phyloP scores from a whole-genome alignment of 2,329 filamentous ascomycete species.

The Aspergillus jensenii region DNA sequence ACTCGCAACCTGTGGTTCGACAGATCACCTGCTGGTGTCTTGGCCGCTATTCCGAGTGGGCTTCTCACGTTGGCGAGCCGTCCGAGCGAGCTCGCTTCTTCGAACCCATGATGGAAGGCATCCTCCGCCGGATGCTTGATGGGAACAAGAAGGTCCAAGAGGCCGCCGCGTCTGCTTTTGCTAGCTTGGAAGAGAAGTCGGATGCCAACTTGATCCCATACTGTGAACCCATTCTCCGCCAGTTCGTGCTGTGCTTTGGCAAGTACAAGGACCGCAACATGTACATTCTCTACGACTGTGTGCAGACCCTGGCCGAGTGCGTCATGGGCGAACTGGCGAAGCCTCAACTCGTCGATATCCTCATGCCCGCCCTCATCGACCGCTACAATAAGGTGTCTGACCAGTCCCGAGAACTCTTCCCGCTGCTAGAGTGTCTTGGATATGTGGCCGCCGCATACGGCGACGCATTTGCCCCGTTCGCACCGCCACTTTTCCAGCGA shows the following conservation, averaged over 20 bases:
- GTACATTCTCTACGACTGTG: conserved; percentile 97
- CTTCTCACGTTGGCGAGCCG: conserved; percentile 68
- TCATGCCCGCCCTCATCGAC: conserved; percentile 90
- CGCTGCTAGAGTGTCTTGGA: conserved; percentile 91
- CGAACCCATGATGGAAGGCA: conserved; percentile 95
- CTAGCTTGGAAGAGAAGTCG: conserved; percentile 91
- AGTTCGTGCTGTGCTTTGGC: conserved; percentile 87
- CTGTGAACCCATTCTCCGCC: conserved; percentile 82
- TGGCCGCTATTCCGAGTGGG: conserved; percentile 91
- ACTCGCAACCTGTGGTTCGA: conserved; percentile 84
- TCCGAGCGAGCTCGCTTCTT: conserved; percentile 75
- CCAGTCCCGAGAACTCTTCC: conserved; percentile 89
- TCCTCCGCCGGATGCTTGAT: conserved; percentile 91
- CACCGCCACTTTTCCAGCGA: conserved; percentile 79
- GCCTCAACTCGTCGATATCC: conserved; percentile 73
- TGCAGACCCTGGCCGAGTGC: conserved; percentile 92
- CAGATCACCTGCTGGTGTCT: conserved; percentile 99
- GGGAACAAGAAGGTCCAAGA: conserved; percentile 98
- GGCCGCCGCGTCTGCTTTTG: conserved; percentile 92
- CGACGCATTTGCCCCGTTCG: conserved; percentile 78
- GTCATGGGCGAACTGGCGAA: conserved; percentile 79
- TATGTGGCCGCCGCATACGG: conserved; percentile 89
- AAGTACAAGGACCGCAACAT: conserved; percentile 99
- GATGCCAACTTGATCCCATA: conserved; percentile 79
- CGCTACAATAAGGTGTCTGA: conserved; percentile 86